These are phyloP conservation scores for Aspergillus saccharolyticus DNA, from an alignment of 495 filamentous ascomycete species.

Conservation along the genomic window DNA sequence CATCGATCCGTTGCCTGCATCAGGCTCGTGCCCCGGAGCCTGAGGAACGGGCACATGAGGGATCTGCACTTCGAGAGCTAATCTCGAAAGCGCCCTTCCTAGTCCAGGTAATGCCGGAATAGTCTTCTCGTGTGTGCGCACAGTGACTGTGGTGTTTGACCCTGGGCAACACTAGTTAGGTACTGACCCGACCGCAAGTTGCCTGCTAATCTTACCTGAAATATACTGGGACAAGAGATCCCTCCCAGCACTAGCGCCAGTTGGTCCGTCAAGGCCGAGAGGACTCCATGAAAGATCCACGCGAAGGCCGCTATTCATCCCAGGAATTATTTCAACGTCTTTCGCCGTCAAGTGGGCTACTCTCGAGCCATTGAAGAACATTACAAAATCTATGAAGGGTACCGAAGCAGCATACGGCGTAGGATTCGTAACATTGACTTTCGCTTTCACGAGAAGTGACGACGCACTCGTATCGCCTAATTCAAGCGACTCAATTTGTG, in stretches of 20 bases:
- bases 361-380: conserved; percentile 66
- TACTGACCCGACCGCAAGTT: background rate
- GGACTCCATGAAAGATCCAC: conserved; percentile 77
- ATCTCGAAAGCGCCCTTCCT: conserved; percentile 62
- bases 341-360: conserved; percentile 67
- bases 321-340: conserved; percentile 56
- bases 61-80: conserved; percentile 63
- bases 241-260: conserved; percentile 56
- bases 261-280: conserved; percentile 48
- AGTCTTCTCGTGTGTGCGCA: conserved; percentile 61
- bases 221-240: conserved; percentile 79
- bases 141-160: conserved; percentile 69
- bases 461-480: conserved; percentile 64
- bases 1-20: conserved; percentile 38
- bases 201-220: conserved; percentile 53
- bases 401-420: conserved; percentile 75
- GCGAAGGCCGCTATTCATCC: conserved; percentile 64
- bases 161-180: conserved; percentile 33
- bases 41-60: conserved; percentile 58
- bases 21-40: conserved; percentile 30
- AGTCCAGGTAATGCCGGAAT: conserved; percentile 71
- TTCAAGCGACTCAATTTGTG: conserved; percentile 58
- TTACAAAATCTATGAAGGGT: conserved; percentile 70
- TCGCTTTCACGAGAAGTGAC: conserved; percentile 61
- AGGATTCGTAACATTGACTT: conserved; percentile 81